Base-by-base conservation (phyloP, 257 asterid species). In the Primulina tabacum region DNA sequence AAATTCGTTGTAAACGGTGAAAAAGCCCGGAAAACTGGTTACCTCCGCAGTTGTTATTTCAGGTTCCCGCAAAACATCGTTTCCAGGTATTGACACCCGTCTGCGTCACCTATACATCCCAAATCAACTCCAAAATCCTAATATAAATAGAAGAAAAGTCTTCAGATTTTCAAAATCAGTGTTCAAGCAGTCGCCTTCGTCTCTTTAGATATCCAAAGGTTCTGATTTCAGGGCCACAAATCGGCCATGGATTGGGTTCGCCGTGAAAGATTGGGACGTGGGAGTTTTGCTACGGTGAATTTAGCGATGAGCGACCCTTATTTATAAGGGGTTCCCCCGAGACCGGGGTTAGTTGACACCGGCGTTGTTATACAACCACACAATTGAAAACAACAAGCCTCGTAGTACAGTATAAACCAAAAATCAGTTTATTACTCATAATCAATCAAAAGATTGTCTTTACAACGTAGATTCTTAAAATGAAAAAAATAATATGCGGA, bases 211-310 rank as follows among this genome's bases (percentile, higher is more conserved):
- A 64, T 56, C 57, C 37, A 29, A 60, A 60, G 38, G 8, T 33
- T 37, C 17, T 14, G 55, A 43, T 43, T 24, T 11, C 55, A 43
- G 53, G 6, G 6, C 6, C 9, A 52, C 9, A 40, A 12, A 59
- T 21, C 61, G 53, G 29, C n/a, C 12, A 93, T 93, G 97, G 94
- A 90, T 68, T 89, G 99, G 99, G 63, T 80, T 78, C 89, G 96
- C 30, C 95, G 94, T 40, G 82, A 82, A 8, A 75, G 32, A 32
- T 65, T 93, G 52, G 99, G 99, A 0, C 90, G 78, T 57, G 97
- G 99, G 28, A 89, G 91, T 73, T 92, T 87, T 26, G 97, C 86
- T n/a, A 83, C 79, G 61, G 97, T 92, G 24, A 83, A 71, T 79
- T 71, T 90, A 28, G 99, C 96, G 7, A 40, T 72, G 58, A n/a